A percentile compares a stretch with the other conserved stretches of the same genome.
Conservation (phyloP, 2,329 filamentous ascomycete genomes). For the Blumeriella jaapii region DNA sequence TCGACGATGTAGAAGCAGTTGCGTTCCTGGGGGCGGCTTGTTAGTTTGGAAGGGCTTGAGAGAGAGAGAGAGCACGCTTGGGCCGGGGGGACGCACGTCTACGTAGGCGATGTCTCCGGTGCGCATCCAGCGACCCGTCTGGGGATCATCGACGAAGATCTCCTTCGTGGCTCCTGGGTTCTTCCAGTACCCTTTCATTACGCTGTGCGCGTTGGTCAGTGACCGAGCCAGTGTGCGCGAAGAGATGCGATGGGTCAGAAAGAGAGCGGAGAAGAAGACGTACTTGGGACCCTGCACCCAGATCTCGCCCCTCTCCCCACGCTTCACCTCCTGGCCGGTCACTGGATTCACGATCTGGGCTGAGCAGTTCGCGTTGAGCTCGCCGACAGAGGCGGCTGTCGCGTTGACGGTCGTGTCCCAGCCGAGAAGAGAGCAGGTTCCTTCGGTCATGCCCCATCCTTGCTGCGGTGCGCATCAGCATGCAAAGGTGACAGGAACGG, state of each 20-base stretch:
- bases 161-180: slow-evolving; percentile 51
- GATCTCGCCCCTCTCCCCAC: slow-evolving; percentile 54
- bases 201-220: slow-evolving; percentile 13
- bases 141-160: slow-evolving; percentile 46
- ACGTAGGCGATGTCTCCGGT: slow-evolving; percentile 46
- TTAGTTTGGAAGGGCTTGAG: neutral
- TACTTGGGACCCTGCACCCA: slow-evolving; percentile 50
- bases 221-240: neutral
- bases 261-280: neutral
- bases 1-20: slow-evolving; percentile 79
- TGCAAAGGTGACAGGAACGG: no score
- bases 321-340: slow-evolving; percentile 22
- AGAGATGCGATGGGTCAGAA: neutral
- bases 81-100: slow-evolving; percentile 56
- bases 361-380: slow-evolving; percentile 56
- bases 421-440: slow-evolving; percentile 57
- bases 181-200: slow-evolving; percentile 47
- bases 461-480: no score
- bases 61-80: neutral
- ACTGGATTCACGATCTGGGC: slow-evolving; percentile 47
- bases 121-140: slow-evolving; percentile 60
- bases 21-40: neutral
- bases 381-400: slow-evolving; percentile 44
- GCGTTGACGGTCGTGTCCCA: slow-evolving; percentile 45
- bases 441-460: slow-evolving; percentile 83